Conservation (phyloP, 352 stramenopile species). For the Globisporangium cystogenes region DNA sequence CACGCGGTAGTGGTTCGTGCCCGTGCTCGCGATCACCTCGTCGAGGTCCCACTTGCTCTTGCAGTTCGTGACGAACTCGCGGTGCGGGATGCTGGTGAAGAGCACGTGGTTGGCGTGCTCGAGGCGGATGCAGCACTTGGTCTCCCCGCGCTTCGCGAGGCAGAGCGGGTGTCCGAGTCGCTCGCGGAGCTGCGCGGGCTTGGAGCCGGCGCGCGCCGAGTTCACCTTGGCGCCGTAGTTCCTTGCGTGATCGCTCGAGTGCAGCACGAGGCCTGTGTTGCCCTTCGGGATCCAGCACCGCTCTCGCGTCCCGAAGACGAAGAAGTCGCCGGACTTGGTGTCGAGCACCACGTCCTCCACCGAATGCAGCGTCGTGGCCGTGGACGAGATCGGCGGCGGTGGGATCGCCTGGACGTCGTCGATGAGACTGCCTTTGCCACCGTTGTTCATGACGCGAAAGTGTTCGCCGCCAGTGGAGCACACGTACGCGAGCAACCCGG, state of each 20-base stretch:
- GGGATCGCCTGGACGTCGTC: constrained; percentile 34
- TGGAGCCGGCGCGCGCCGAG: constrained; percentile 54
- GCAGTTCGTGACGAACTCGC: constrained; percentile 66
- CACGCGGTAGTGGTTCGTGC: constrained; percentile 73
- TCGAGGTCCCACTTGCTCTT: constrained; percentile 78
- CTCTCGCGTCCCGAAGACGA: constrained; percentile 28
- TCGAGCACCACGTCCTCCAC: constrained; percentile 50
- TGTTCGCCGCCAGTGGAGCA: constrained; percentile 66
- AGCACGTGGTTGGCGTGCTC: constrained; percentile 44
- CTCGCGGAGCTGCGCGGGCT: constrained; percentile 20
- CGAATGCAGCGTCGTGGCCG: not conserved
- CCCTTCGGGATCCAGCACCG: constrained; percentile 57
- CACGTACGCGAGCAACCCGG: constrained; percentile 53
- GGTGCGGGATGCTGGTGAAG: constrained; percentile 18
- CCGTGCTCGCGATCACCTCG: constrained; percentile 64
- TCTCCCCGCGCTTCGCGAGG: constrained; percentile 51
- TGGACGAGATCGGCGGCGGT: constrained; percentile 14
- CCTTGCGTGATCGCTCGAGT: constrained; percentile 51
- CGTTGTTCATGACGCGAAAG: constrained; percentile 57
- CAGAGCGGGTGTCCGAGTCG: constrained; percentile 30
- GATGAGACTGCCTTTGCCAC: constrained; percentile 42
- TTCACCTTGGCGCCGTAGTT: constrained; percentile 59
- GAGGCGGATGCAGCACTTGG: constrained; percentile 59
- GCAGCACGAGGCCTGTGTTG: constrained; percentile 66
- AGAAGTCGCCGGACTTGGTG: constrained; percentile 70